Evolutionary conservation across 208 protist species (phyloP), one percentile per base, ranked within the genome.

Genomic region (Trichomonas tenax): DNA sequence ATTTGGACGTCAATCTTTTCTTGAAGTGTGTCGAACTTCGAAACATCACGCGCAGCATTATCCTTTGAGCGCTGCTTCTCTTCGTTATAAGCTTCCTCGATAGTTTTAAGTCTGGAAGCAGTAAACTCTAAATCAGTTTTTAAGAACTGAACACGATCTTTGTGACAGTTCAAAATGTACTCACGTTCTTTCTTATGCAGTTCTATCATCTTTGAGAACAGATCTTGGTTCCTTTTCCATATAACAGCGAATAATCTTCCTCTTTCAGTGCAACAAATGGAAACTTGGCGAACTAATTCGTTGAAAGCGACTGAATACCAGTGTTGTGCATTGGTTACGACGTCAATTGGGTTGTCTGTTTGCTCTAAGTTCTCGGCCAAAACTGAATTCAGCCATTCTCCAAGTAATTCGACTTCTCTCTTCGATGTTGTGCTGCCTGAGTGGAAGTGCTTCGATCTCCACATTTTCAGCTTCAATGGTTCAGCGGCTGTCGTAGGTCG

Each of bases 1-100:
- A 93, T 38, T 93, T 93, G 86, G n/a, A 48, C n/a, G 51, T 93
- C 86, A 38, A 93, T 93, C 31, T 93, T 93, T 93, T 93, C 26
- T 51, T 93, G 86, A 38, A 93, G 17, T 48, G 11, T 38, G 38
- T 51, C 86, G 44, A 93, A 51, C 31, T 93, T 93, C 1, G 26
- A 51, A 38, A 48, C 36, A 51, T 93, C 86, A 36, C n/a, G 11
- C 15, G 45, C 86, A 38, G 41, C 40, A 51, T 48, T 93, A 34
- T 51, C 44, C n/a, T 93, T 93, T 31, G 40, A 93, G 15, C 86
- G 11, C 17, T 48, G 44, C 15, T 93, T 34, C 10, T 93, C 86
- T 51, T 93, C 86, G 6, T 93, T 38, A 93, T 93, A 93, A 11
- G n/a, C 36, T 9, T n/a, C 40, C 51, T 93, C 44, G 10, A 93